Evolutionary conservation across 2,329 filamentous ascomycete genomes (phyloP).

Genomic region (Nakataea oryzae): DNA sequence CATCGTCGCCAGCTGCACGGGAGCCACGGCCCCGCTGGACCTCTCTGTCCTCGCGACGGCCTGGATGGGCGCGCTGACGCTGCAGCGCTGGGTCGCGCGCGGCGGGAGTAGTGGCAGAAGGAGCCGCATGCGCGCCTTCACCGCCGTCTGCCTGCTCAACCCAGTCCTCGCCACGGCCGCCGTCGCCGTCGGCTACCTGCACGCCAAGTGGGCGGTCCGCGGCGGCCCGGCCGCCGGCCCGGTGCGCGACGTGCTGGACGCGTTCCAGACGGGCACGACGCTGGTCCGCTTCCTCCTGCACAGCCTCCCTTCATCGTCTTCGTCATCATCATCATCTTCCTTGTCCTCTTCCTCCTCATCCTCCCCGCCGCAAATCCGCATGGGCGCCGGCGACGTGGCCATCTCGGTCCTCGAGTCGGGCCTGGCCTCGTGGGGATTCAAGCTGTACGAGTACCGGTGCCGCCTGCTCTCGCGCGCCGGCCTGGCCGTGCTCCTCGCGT

Average conservation of each 20-base stretch:
- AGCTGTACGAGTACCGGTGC: slow-evolving; percentile 37
- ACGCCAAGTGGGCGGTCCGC: slow-evolving; percentile 20
- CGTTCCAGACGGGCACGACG: slow-evolving; percentile 16
- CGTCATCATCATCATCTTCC: no score
- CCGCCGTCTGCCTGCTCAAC: slow-evolving; percentile 28
- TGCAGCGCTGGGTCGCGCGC: slow-evolving; percentile 17
- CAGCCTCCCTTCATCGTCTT: slow-evolving; percentile 15
- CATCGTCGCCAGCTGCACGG: slow-evolving; percentile 20
- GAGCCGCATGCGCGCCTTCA: slow-evolving; percentile 9
- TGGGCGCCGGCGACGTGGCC: slow-evolving; percentile 37
- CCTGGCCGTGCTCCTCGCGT: slow-evolving; percentile 24
- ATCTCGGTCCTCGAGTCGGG: slow-evolving; percentile 38
- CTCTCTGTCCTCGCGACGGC: slow-evolving; percentile 34
- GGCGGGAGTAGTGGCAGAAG: not conserved
- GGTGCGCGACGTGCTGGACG: slow-evolving; percentile 12
- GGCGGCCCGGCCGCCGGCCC: slow-evolving; percentile 8
- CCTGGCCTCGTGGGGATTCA: slow-evolving; percentile 42
- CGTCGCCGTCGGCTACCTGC: slow-evolving; percentile 30
- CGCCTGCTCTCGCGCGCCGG: slow-evolving; percentile 34
- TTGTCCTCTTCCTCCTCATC: slow-evolving; percentile 4
- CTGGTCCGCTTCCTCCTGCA: slow-evolving; percentile 17
- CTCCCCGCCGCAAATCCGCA: not conserved
- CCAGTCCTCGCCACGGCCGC: slow-evolving; percentile 37
- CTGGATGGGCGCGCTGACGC: slow-evolving; percentile 32
- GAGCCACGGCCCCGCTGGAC: slow-evolving; percentile 30